These are phyloP conservation scores for Metschnikowia chrysomelidarum DNA, from an alignment of 805 yeast species.

Conservation along the genomic window DNA sequence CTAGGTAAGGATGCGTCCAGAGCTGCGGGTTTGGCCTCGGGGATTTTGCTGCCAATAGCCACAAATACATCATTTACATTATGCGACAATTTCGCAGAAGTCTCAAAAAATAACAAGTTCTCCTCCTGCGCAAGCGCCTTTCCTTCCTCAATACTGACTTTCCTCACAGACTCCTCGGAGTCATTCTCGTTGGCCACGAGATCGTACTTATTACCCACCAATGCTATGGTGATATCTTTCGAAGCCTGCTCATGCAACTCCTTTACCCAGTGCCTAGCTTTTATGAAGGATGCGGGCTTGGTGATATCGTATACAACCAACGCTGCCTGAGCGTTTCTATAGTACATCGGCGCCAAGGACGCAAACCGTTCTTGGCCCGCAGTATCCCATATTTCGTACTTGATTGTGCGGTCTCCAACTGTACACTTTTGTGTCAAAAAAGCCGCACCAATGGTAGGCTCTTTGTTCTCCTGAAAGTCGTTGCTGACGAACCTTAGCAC, in stretches of 20 bases:
- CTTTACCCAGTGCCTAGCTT: conserved; percentile 76
- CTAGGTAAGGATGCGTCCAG: conserved; percentile 14
- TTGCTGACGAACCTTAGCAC: conserved; percentile 72
- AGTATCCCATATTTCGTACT: conserved; percentile 84
- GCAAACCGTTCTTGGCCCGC: conserved; percentile 83
- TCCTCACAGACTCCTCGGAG: conserved; percentile 56
- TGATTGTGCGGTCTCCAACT: conserved; percentile 52
- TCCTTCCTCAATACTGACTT: conserved; percentile 86
- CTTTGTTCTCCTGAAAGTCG: conserved; percentile 68
- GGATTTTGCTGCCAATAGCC: conserved; percentile 86
- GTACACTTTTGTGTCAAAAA: conserved; percentile 68
- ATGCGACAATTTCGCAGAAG: conserved; percentile 87
- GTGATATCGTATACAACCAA: conserved; percentile 77
- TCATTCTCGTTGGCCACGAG: conserved; percentile 44
- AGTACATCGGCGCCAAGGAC: conserved; percentile 80
- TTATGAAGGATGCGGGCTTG: conserved; percentile 59
- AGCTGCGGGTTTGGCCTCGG: conserved; percentile 36
- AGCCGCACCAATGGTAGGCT: conserved; percentile 85
- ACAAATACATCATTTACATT: conserved; percentile 90
- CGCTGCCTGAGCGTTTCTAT: conserved; percentile 78
- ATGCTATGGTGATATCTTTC: conserved; percentile 68
- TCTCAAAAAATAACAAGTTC: conserved; percentile 85
- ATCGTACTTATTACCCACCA: conserved; percentile 80
- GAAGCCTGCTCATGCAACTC: conserved; percentile 82
- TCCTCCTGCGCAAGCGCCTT: conserved; percentile 86